Base-by-base conservation (phyloP, 768 basidiomycete genomes). In the Exidia glandulosa region DNA sequence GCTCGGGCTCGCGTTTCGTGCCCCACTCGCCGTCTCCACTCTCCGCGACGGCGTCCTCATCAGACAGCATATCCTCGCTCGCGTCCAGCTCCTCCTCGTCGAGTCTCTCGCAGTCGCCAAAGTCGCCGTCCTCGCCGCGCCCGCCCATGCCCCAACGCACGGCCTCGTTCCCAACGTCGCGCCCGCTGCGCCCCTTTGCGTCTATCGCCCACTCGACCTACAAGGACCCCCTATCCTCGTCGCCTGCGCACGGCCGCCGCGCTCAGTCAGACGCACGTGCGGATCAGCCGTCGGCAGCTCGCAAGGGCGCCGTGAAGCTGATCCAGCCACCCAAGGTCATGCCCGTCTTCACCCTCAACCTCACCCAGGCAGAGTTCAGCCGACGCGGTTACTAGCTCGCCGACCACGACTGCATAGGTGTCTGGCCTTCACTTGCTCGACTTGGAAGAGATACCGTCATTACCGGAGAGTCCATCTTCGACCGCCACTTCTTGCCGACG, bases 361-460 rank as follows among this genome's bases (percentile, higher is more conserved):
- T 93, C 60, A 90, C 90, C 0, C 90, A 90, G 69, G 88, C 82
- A 7, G 90, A 93, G 70, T 79, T 93, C 70, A 81, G 87, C 71
- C 58, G 61, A 25, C 33, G 41, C n/a, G 61, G 59, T 29, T 62
- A 54, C 50, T 54, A 25, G 25, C 16, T 29, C 25, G 10, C 50
- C 7, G 10, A 29, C 25, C 25, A 29, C n/a, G n/a, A n/a, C n/a
- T n/a, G n/a, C n/a, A n/a, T n/a, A n/a, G n/a, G n/a, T 45, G 5
- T 19, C 41, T 23, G 34, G 19, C 41, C 5, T 45, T 45, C 41
- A 23, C 41, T 45, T 14, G 16, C 41, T 14, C 16, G 41, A n/a
- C n/a, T n/a, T n/a, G n/a, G n/a, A n/a, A n/a, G n/a, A n/a, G n/a
- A n/a, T n/a, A n/a, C n/a, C n/a, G n/a, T n/a, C n/a, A n/a, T n/a